A percentile compares a stretch with the other conserved stretches of the same genome.
These are phyloP conservation scores for Pisolithus microcarpus DNA, from an alignment of 768 basidiomycete genomes.

Conservation along the genomic window DNA sequence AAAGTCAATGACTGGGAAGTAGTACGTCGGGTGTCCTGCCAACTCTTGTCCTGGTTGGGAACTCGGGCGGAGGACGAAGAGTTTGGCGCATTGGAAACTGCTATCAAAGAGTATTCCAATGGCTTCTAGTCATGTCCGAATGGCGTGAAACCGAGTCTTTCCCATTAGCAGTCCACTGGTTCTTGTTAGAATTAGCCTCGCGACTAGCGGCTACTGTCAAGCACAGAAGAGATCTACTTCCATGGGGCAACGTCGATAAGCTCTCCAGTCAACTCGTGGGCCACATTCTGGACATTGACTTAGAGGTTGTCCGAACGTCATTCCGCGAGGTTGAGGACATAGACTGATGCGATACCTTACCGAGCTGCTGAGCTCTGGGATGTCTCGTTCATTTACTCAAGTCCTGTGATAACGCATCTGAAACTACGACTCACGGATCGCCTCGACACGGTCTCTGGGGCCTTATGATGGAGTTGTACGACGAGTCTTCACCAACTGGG, in stretches of 20 bases:
- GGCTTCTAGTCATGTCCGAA: conserved; percentile 34
- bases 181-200: conserved; percentile 49
- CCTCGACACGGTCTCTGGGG: conserved; percentile 39
- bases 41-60: conserved; percentile 42
- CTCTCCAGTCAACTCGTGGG: conserved; percentile 42
- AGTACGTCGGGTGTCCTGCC: conserved; percentile 34
- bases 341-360: conserved; percentile 32
- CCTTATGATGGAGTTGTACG: conserved; percentile 31
- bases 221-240: conserved; percentile 20
- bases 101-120: conserved; percentile 32
- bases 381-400: conserved; percentile 54
- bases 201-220: conserved; percentile 29
- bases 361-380: conserved; percentile 62
- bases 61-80: conserved; percentile 30
- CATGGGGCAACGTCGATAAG: conserved; percentile 16
- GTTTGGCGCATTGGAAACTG: conserved; percentile 20
- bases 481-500: conserved; percentile 25
- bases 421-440: conserved; percentile 6
- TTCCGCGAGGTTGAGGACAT: conserved; percentile 14
- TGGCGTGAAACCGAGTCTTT: conserved; percentile 27
- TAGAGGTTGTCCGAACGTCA: conserved; percentile 28
- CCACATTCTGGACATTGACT: conserved; percentile 48
- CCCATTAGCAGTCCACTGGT: conserved; percentile 50
- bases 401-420: conserved; percentile 14
- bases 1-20: no score